Evolutionary conservation across 2,329 filamentous ascomycete species (phyloP).

Genomic region (Tolypocladium paradoxum): DNA sequence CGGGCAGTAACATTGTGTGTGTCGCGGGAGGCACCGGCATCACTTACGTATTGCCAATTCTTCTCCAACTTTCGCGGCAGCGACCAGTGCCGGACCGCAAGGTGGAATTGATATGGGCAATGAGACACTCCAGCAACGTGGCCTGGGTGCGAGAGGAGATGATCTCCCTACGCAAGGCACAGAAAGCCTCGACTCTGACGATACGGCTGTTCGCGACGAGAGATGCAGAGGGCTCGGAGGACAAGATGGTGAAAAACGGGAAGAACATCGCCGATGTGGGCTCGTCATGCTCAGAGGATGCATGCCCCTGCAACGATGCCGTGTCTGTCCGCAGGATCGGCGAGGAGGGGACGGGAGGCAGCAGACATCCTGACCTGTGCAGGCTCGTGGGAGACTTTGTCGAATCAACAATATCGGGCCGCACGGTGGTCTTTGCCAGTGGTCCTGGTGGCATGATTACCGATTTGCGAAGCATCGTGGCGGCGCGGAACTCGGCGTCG

Average conservation of each 20-base stretch:
- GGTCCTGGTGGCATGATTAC: constrained; percentile 49
- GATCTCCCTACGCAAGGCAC: constrained; percentile 28
- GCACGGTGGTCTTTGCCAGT: constrained; percentile 47
- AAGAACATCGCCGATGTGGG: constrained; percentile 9
- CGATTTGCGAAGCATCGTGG: constrained; percentile 44
- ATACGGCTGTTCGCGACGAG: constrained; percentile 51
- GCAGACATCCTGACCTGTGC: constrained; percentile 33
- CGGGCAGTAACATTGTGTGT: constrained; percentile 28
- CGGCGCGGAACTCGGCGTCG: constrained; percentile 36
- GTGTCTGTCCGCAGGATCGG: constrained; percentile 19
- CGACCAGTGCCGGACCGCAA: constrained; percentile 36
- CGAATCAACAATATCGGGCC: constrained; percentile 30
- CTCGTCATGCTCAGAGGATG: constrained; percentile 15
- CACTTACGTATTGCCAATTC: constrained; percentile 26
- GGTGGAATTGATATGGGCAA: constrained; percentile 55
- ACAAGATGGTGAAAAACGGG: constrained; percentile 6
- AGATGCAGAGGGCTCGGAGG: constrained; percentile 17
- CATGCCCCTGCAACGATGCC: constrained; percentile 15
- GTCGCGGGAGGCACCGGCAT: constrained; percentile 30
- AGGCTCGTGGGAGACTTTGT: constrained; percentile 38
- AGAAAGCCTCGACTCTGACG: constrained; percentile 30
- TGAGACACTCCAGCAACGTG: constrained; percentile 42
- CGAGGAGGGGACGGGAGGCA: constrained; percentile 15
- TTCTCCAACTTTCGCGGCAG: constrained; percentile 19
- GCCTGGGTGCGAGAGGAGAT: constrained; percentile 51